Evolutionary conservation across 78 protist species (phyloP), one percentile per base, ranked within the genome.

Genomic region (Mastigamoeba balamuthi): DNA sequence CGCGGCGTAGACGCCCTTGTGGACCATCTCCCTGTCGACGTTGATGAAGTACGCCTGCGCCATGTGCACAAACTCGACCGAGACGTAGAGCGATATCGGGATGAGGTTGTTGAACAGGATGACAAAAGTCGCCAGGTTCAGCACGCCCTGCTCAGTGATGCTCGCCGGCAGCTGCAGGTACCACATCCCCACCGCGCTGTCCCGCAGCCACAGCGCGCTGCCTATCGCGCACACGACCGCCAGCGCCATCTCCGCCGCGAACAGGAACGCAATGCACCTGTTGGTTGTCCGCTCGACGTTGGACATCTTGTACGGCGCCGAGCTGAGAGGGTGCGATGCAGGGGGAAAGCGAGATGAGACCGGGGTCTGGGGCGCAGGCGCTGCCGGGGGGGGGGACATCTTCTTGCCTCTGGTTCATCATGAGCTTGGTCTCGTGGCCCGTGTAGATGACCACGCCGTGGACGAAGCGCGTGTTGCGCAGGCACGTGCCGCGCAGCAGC

Each of bases 11-110:
- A 48, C 58, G 33, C 17, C 17, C 17, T 48, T 17, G 38, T 65
- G 53, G 41, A 70, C 66, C 88, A 84, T 84, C 27, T 84, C 63
- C 5, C 2, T 27, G 66, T 84, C 88, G 77, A 74, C 72, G 40
- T 84, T 71, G 82, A 84, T 84, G 71, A 84, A 84, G 38, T 48
- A 30, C 10, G 85, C 90, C 35, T 85, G 90, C 4, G 78, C 76
- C 35, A 85, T 58, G 66, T 80, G 72, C 2, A 80, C 90, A 44
- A 85, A 66, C 37, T 85, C 90, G 42, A 85, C 23, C n/a, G 90
- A 75, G 4, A 85, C 88, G 77, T 77, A 76, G 0, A 85, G 52
- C 25, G 90, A 85, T 38, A 78, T 72, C 9, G 90, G 90, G 30
- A 85, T 85, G 77, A 85, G 77, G 1, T 83, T 72, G 41, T 70